These are phyloP conservation scores for Penicillium verrucosum DNA, from an alignment of 2,329 filamentous ascomycete genomes.

Conservation along the genomic window DNA sequence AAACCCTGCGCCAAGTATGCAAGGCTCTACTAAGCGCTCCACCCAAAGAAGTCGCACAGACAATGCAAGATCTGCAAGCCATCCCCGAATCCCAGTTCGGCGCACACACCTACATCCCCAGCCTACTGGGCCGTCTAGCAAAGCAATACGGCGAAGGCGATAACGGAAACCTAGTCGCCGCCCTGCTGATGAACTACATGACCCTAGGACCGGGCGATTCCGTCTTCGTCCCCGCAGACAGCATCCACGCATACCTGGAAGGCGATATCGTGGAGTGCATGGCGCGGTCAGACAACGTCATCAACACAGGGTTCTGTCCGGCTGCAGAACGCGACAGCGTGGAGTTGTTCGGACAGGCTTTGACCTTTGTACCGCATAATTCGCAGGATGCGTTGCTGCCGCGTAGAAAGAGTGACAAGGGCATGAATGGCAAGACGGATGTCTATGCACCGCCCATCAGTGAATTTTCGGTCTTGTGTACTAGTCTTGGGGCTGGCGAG, in stretches of 20 bases:
- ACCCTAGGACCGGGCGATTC: conserved; percentile 63
- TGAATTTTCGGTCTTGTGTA: conserved; percentile 68
- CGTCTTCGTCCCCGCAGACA: conserved; percentile 69
- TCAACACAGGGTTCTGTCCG: conserved; percentile 73
- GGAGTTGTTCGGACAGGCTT: conserved; percentile 59
- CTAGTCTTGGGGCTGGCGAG: conserved; percentile 55
- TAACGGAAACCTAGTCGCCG: conserved; percentile 65
- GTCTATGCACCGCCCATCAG: conserved; percentile 65
- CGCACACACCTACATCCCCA: conserved; percentile 56
- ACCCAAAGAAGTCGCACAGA: conserved; percentile 51
- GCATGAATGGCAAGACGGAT: conserved; percentile 58
- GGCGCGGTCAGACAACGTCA: conserved; percentile 70
- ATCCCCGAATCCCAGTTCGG: conserved; percentile 51
- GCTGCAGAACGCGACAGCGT: conserved; percentile 61
- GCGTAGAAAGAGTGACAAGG: conserved; percentile 48
- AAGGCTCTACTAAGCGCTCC: conserved; percentile 53
- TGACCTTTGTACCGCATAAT: conserved; percentile 64
- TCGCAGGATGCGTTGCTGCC: conserved; percentile 56
- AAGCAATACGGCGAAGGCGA: conserved; percentile 63
- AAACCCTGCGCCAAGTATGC: conserved; percentile 57
- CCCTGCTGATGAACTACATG: conserved; percentile 73
- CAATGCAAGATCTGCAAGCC: conserved; percentile 52
- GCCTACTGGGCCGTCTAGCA: conserved; percentile 63
- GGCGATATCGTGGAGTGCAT: conserved; percentile 78
- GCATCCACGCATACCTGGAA: conserved; percentile 69